phyloP scores from a whole-genome alignment of 495 filamentous ascomycete species.

The Annulohypoxylon nitens region DNA sequence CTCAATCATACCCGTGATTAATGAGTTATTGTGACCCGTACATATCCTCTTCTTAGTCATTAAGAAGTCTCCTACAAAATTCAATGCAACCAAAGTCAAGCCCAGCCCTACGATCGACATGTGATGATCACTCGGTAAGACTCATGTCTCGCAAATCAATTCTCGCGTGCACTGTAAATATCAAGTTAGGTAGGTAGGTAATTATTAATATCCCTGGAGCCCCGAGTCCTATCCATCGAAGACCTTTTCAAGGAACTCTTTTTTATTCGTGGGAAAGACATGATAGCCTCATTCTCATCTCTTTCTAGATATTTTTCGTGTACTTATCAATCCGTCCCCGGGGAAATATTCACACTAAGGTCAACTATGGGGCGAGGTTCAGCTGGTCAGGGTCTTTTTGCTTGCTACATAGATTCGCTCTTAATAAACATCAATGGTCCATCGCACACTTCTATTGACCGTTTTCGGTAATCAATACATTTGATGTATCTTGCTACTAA shows the following conservation, averaged over 20 bases:
- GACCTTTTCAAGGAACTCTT: background rate
- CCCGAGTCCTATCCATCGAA: background rate
- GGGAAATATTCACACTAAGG: background rate
- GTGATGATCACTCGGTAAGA: background rate
- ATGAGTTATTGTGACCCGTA: background rate
- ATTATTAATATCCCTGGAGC: background rate
- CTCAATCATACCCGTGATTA: background rate
- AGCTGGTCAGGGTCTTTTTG: background rate
- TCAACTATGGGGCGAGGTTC: background rate
- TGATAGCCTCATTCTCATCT: background rate
- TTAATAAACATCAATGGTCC: background rate
- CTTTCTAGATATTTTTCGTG: background rate
- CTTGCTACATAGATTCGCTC: background rate
- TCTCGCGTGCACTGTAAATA: background rate
- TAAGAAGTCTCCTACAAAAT: background rate
- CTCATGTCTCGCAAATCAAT: background rate
- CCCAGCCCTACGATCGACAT: constrained; percentile 1
- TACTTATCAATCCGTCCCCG: background rate
- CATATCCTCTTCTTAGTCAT: background rate
- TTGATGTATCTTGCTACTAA: background rate
- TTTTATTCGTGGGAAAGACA: background rate
- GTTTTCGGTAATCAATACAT: background rate
- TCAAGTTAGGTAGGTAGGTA: background rate
- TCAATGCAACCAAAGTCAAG: background rate
- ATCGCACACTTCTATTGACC: background rate